Evolutionary conservation across 1,284 basidiomycete genomes (phyloP).

Genomic region (Porphyrellus sp.): DNA sequence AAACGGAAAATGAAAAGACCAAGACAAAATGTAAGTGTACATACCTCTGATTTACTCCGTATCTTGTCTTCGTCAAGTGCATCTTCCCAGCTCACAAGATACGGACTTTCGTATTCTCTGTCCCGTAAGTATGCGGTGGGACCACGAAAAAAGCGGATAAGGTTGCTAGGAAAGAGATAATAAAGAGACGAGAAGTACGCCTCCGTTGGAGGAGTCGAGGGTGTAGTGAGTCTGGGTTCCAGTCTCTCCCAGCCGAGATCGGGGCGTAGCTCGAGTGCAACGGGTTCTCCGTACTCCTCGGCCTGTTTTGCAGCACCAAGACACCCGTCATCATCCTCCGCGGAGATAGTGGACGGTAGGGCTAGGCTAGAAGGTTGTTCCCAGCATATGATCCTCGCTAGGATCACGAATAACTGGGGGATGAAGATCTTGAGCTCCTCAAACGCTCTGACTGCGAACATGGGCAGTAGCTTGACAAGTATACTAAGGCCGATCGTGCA

Average conservation of each 20-base stretch:
- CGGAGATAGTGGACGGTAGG: constrained; percentile 26
- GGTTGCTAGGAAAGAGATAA: constrained; percentile 85
- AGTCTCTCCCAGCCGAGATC: constrained; percentile 65
- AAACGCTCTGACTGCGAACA: constrained; percentile 62
- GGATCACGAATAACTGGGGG: constrained; percentile 59
- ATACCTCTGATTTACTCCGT: constrained; percentile 62
- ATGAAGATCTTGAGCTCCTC: constrained; percentile 54
- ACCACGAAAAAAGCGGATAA: constrained; percentile 68
- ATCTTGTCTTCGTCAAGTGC: constrained; percentile 70
- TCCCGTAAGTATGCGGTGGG: constrained; percentile 62
- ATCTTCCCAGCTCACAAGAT: constrained; percentile 59
- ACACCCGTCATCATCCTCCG: constrained; percentile 38
- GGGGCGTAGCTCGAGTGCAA: constrained; percentile 43
- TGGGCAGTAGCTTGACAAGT: constrained; percentile 68
- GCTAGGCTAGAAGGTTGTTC: constrained; percentile 45
- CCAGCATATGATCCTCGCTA: constrained; percentile 72
- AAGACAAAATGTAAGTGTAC: constrained; percentile 10
- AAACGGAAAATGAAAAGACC: neutral
- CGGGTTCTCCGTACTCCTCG: constrained; percentile 23
- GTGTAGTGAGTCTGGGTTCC: constrained; percentile 52
- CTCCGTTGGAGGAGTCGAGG: constrained; percentile 53
- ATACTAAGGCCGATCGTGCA: constrained; percentile 61
- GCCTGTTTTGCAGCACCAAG: constrained; percentile 36
- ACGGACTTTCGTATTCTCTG: constrained; percentile 50
- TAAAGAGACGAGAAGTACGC: constrained; percentile 78